Conservation (phyloP, 345 rosid genomes). For the Brassica carinata region DNA sequence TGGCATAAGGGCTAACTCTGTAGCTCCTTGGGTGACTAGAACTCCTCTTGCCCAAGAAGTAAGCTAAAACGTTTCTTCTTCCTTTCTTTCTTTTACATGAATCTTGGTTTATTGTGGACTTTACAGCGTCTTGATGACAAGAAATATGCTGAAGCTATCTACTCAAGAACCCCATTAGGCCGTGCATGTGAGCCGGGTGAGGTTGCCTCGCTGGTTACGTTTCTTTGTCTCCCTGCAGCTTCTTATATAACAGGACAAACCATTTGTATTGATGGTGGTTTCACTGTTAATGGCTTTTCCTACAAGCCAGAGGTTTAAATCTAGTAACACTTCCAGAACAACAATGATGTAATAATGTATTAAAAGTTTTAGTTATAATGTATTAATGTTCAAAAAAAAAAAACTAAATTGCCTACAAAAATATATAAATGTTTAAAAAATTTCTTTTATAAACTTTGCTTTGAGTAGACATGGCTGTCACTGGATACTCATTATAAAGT, state of each 20-base stretch:
- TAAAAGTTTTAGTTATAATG: not conserved
- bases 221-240: conserved; percentile 73
- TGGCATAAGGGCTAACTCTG: not conserved
- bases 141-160: conserved; percentile 10
- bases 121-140: conserved; percentile 21
- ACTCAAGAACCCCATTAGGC: conserved; percentile 28
- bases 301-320: not conserved
- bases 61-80: not conserved
- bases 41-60: not conserved
- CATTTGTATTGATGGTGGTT: conserved; percentile 36
- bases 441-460: no score
- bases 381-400: no score
- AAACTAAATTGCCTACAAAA: no score
- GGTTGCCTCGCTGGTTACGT: conserved; percentile 49
- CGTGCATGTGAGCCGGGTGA: conserved; percentile 28
- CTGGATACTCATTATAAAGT: no score
- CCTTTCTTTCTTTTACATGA: not conserved
- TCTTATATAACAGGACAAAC: conserved; percentile 60
- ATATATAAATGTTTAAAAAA: no score
- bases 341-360: not conserved
- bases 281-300: conserved; percentile 29
- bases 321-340: not conserved
- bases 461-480: no score
- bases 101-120: not conserved
- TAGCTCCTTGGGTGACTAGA: not conserved